Evolutionary conservation across 768 basidiomycete species (phyloP), one percentile per base, ranked within the genome.

Genomic region (Lactarius sanguifluus): DNA sequence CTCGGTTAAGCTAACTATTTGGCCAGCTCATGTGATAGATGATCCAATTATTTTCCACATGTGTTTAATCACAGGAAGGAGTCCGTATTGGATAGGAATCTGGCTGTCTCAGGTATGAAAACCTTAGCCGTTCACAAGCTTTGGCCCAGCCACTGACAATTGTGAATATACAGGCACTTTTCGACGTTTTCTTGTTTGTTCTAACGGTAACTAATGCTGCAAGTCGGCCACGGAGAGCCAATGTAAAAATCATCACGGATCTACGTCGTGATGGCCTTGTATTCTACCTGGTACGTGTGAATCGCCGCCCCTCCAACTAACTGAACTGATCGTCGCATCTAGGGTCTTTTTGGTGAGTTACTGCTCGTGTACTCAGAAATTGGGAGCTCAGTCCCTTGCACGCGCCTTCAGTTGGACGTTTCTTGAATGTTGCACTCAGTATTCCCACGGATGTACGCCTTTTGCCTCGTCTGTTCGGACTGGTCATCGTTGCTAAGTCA

Each of bases 91-190:
- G 68, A 62, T 66, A 36, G 68, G 68, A 25, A 69, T 77, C 3
- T 79, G 78, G 77, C 71, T 75, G 3, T 76, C 73, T n/a, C 77
- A 78, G 50, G 79, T 80, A 65, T 18, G 74, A n/a, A 10, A 43
- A 50, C 3, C 13, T 36, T 41, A 28, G 16, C 15, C 32, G 3
- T 25, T 23, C 6, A 20, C 23, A 15, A 25, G 5, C 20, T 54
- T 16, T 36, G n/a, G n/a, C n/a, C 58, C 10, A 38, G 13, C 23
- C 15, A 34, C 50, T 58, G 25, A 54, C 28, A 59, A 15, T 23
- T 9, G n/a, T 56, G 28, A 3, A 52, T 4, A 10, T 28, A 15
- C 68, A 80, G 79, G 71, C 79, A 62, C 59, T 78, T 6, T 79
- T 79, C 56, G 79, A 80, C 55, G 58, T 76, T 2, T 68, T 77